Evolutionary conservation across 306 rosid genomes (phyloP), one percentile per base, ranked within the genome.

Genomic region (Ormosia emarginata): DNA sequence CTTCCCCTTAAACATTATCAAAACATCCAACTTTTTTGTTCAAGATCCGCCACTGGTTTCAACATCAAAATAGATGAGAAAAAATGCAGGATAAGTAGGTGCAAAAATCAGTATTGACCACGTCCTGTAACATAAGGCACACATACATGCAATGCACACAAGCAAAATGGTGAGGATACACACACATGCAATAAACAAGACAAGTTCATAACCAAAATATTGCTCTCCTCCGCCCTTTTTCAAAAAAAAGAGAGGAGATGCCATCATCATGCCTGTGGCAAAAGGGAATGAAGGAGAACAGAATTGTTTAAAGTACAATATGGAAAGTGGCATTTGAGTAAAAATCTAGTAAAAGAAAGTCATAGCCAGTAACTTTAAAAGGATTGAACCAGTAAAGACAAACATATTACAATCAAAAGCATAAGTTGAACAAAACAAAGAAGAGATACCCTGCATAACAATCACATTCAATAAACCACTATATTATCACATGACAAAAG

Each of bases 331-430:
- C 46, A n/a, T 8, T 47, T 5, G 30, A 14, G 12, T 62, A 53
- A 68, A 59, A 85, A 24, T 49, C 55, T 39, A 72, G 33, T 32
- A 44, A 67, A 36, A 52, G 6, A 46, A 68, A 49, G 8, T 33
- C 8, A 61, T 18, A 70, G 40, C 63, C 58, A 52, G 79, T 40
- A 58, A 44, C 58, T 32, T 59, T n/a, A 34, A 75, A 74, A 58
- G 12, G 71, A 18, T 24, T 58, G 34, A 68, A 55, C 71, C 68
- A 37, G 2, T 24, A 14, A 37, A 39, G 47, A 41, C 53, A 74
- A 70, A 83, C 67, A 64, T 77, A 66, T 30, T 37, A 71, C 49
- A 64, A 7, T 11, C 8, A 56, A 66, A 84, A 67, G 15, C 32
- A 34, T 30, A 52, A 47, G 56, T 52, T 43, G 62, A 67, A 61